phyloP scores from a whole-genome alignment of 805 yeast species.

The Vanderwaltozyma tropicalis region DNA sequence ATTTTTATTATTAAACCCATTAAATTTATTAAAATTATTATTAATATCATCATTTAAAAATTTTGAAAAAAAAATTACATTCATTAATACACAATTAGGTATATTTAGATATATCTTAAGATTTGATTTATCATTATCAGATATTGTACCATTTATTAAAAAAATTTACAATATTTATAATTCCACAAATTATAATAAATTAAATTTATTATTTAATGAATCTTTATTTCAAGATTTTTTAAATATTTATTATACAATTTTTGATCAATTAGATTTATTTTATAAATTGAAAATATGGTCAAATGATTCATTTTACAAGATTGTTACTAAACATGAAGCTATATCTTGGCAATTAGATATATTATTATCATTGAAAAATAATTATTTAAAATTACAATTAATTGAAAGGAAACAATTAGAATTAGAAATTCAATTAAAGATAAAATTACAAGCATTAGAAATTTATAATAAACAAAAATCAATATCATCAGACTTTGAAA shows the following conservation, averaged over 20 bases:
- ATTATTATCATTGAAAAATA: constrained; percentile 43
- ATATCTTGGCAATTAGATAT: constrained; percentile 63
- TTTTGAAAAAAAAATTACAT: constrained; percentile 22
- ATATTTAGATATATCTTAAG: constrained; percentile 58
- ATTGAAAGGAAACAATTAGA: constrained; percentile 6
- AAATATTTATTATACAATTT: constrained; percentile 51
- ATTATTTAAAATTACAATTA: constrained; percentile 31
- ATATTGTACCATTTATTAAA: constrained; percentile 32
- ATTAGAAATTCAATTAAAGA: constrained; percentile 38
- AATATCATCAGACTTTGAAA: constrained; percentile 5
- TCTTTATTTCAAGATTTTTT: constrained; percentile 40
- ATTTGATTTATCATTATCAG: constrained; percentile 61
- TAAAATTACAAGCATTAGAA: constrained; percentile 30
- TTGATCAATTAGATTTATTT: constrained; percentile 52
- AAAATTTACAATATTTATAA: constrained; percentile 20
- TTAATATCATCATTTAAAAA: constrained; percentile 10
- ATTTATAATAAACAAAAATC: no score
- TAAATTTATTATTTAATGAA: constrained; percentile 32
- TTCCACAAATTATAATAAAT: constrained; percentile 9
- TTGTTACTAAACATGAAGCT: constrained; percentile 48
- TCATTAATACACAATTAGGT: constrained; percentile 39
- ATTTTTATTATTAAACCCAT: constrained; percentile 11
- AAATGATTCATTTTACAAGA: constrained; percentile 16
- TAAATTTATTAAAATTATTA: constrained; percentile 8
- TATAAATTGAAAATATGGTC: constrained; percentile 35